phyloP scores from a whole-genome alignment of 2,329 filamentous ascomycete species.

The Aspergillus novofumigatus region DNA sequence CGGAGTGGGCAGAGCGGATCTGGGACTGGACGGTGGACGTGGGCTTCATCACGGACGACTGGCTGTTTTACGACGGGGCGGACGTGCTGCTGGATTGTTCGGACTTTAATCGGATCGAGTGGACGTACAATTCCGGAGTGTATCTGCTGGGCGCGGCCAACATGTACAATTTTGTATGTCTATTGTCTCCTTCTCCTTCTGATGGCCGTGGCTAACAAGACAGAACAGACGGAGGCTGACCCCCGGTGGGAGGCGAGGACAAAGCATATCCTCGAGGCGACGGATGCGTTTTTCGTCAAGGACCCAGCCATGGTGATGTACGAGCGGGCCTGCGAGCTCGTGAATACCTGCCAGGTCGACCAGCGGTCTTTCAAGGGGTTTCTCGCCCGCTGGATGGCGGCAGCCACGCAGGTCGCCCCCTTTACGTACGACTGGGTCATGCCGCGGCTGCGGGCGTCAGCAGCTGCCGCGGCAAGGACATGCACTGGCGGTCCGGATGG shows the following conservation, averaged over 20 bases:
- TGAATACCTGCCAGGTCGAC: constrained; percentile 57
- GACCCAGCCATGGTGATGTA: constrained; percentile 48
- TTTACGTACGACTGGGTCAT: constrained; percentile 50
- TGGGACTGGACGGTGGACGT: constrained; percentile 54
- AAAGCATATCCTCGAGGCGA: constrained; percentile 51
- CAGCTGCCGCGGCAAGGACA: constrained; percentile 50
- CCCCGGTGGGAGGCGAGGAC: constrained; percentile 51
- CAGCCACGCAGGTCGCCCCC: constrained; percentile 55
- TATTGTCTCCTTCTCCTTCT: too few species aligned
- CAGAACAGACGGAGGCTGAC: constrained; percentile 37
- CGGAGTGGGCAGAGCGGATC: constrained; percentile 64
- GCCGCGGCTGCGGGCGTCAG: constrained; percentile 51
- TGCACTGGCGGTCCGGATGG: constrained; percentile 47
- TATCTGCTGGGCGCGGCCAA: constrained; percentile 53
- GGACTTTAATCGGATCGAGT: constrained; percentile 49
- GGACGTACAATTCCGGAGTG: constrained; percentile 56
- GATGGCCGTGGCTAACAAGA: background rate
- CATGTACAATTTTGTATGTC: constrained; percentile 52
- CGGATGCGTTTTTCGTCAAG: constrained; percentile 49
- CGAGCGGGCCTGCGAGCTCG: constrained; percentile 57
- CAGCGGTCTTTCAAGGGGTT: constrained; percentile 65
- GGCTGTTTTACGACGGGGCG: constrained; percentile 54
- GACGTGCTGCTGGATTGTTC: constrained; percentile 51
- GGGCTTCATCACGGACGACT: constrained; percentile 48
- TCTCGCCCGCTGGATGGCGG: constrained; percentile 57